Conservation (phyloP, 176 grass and related monocot genomes). For the Carex pumila region DNA sequence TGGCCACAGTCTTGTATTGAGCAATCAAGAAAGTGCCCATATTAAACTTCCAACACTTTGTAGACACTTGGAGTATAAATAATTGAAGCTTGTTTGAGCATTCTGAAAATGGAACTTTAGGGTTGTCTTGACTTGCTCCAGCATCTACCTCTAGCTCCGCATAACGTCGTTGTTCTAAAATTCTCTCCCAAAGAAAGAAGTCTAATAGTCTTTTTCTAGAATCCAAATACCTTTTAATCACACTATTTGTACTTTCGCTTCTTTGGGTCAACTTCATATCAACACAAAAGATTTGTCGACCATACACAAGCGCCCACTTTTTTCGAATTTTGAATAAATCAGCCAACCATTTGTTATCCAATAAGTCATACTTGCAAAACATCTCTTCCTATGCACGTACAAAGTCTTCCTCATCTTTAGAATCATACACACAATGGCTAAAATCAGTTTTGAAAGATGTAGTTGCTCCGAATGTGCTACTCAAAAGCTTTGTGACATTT, state of each 20-base stretch:
- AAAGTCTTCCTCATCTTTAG: background rate
- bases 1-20: background rate
- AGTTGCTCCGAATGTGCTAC: background rate
- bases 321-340: constrained; percentile 27
- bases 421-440: background rate
- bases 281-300: constrained; percentile 20
- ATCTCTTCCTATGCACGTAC: constrained; percentile 27
- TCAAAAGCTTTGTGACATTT: too few species aligned
- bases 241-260: constrained; percentile 15
- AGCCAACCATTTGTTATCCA: constrained; percentile 23
- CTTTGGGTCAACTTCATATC: constrained; percentile 29
- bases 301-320: constrained; percentile 27
- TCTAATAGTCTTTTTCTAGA: background rate
- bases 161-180: too few species aligned
- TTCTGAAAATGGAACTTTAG: background rate
- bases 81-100: background rate
- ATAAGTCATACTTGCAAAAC: constrained; percentile 16
- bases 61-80: constrained; percentile 1
- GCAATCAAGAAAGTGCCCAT: background rate
- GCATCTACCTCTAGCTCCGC: background rate
- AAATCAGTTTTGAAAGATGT: background rate
- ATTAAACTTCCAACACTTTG: background rate
- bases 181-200: background rate
- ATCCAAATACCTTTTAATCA: background rate
- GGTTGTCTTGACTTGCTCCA: background rate